These are phyloP conservation scores for Moricandia arvensis DNA, from an alignment of 345 rosid species.

Conservation along the genomic window DNA sequence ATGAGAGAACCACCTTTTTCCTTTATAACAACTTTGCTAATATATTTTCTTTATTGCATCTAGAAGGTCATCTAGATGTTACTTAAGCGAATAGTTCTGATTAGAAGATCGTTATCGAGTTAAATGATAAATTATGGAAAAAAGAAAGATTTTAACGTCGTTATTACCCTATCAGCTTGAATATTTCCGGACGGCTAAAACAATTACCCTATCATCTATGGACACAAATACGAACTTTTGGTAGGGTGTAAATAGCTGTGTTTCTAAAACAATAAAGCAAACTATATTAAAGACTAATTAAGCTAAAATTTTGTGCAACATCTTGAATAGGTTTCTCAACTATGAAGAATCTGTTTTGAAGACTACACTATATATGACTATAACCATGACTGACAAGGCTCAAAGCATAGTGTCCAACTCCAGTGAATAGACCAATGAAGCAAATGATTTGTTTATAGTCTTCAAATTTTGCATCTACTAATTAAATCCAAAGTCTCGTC, in stretches of 20 bases:
- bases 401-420: not conserved
- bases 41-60: not conserved
- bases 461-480: not conserved
- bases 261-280: not conserved
- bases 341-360: not conserved
- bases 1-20: not conserved
- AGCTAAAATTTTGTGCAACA: not conserved
- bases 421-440: not conserved
- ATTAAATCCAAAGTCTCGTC: not conserved
- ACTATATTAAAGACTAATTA: not conserved
- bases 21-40: not conserved
- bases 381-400: not conserved
- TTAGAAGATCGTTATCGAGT: not conserved
- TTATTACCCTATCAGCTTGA: not conserved
- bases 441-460: not conserved
- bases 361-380: not conserved
- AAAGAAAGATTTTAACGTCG: not conserved
- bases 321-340: not conserved
- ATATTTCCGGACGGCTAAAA: not conserved
- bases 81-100: not conserved
- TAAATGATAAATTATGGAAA: not conserved
- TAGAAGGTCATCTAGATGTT: slow-evolving; percentile 29
- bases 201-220: not conserved
- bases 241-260: not conserved
- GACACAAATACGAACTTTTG: not conserved